Evolutionary conservation across 2,329 filamentous ascomycete species (phyloP), one percentile per base, ranked within the genome.

Genomic region (Colletotrichum chlorophyti): DNA sequence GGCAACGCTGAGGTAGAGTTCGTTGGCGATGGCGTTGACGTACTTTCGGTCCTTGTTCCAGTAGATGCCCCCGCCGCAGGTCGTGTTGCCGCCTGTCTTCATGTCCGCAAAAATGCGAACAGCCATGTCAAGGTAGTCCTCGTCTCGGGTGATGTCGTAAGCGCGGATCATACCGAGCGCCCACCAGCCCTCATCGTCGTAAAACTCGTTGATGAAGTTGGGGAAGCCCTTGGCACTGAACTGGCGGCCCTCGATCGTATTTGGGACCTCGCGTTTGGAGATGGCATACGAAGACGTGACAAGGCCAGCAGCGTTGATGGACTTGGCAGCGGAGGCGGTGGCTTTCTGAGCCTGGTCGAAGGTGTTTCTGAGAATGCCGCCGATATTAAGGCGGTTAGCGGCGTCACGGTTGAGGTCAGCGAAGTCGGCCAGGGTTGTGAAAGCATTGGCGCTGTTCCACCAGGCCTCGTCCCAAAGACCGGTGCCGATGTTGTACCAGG

Each of bases 371-470:
- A 82, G 72, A 53, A 76, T 68, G 43, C 68, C 70, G 11, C 70
- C 69, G 19, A 83, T 65, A 58, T 74, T 73, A 46, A 80, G 65
- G 40, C 67, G 45, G 47, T 74, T 72, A 31, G 74, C 73, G 24
- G 70, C 67, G 7, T 65, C 58, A 1, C 68, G 64, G 37, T 73
- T 70, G 8, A 77, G 60, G 10, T 60, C 52, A 4, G 76, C 72
- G 67, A 81, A 82, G 67, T 91, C 84, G 48, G 80, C 82, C 15
- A 91, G 71, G 3, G 79, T 80, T 0, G 86, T 89, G 58, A 91
- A 74, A 55, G 80, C 80, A 67, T 91, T 91, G 40, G 83, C 89
- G 50, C 82, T 82, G 67, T 91, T 90, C 89, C 89, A 92, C 89
- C 89, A 92, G 7, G 82, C 79, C 0, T 81, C 81, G 52, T 84